Base-by-base conservation (phyloP, 495 filamentous ascomycete species). In the Penicillium verhagenii region DNA sequence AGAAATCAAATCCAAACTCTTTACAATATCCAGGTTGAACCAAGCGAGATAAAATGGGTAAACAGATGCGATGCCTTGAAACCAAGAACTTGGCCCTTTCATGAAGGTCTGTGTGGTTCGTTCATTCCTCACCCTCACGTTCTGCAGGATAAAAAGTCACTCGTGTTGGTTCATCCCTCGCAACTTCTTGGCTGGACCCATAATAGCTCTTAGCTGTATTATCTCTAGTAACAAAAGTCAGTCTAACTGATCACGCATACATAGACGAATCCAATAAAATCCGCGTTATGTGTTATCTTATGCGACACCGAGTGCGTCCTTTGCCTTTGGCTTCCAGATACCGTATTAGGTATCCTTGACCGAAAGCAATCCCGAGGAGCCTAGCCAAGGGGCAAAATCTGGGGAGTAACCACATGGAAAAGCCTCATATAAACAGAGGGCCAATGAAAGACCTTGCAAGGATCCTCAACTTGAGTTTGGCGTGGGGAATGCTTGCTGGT, bases 401-500 rank as follows among this genome's bases (percentile, higher is more conserved):
- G 19, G 37, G 40, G 40, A 43, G 19, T 1, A 24, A 3, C 10
- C 11, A 45, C 13, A 26, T 26, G 42, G 42, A 45, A 28, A 28
- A 45, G 23, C 42, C 42, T 45, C 42, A 45, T 45, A 26, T 3
- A 45, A 16, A 23, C n/a, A n/a, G 5, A 44, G 2, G 42, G 3
- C 9, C 42, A 45, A 26, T 26, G 21, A 14, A 18, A 39, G 37
- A 39, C 37, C 13, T 16, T 45, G 2, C 42, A 45, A 6, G 42
- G n/a, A n/a, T 26, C 26, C 16, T 16, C 20, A 3, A 45, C 21
- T 20, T 19, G 38, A 16, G 23, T 21, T 39, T 16, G 11, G 37
- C 42, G 42, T 25, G 42, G 42, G 11, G 42, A 45, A 45, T 45
- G 21, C 11, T n/a, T n/a, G n/a, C n/a, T n/a, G n/a, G n/a, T 45